A percentile compares a stretch with the other conserved stretches of the same genome.
Conservation (phyloP, 1,284 basidiomycete species). For the Leccinum insolens region DNA sequence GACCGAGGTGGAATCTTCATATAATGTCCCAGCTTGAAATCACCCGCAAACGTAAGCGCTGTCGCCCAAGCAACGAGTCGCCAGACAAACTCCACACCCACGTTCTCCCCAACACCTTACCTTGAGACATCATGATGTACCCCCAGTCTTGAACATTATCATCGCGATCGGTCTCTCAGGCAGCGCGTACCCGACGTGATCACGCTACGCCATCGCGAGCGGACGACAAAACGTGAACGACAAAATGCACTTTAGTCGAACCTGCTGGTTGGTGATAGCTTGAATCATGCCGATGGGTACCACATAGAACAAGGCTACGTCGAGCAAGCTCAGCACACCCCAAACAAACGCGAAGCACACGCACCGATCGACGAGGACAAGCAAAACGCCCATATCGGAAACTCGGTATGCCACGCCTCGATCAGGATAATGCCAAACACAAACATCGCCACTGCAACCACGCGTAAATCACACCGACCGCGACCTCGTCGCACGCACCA, state of each 20-base stretch:
- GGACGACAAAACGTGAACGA: not conserved
- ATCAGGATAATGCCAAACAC: conserved; percentile 62
- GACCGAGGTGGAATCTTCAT: conserved; percentile 56
- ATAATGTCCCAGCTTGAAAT: conserved; percentile 54
- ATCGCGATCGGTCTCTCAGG: conserved; percentile 50
- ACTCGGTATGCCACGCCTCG: conserved; percentile 56
- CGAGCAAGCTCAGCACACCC: not conserved
- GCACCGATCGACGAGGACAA: conserved; percentile 38
- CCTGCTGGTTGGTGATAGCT: conserved; percentile 46
- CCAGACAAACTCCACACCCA: conserved; percentile 3
- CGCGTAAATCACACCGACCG: not conserved
- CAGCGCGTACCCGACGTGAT: conserved; percentile 45
- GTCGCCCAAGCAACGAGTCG: not conserved
- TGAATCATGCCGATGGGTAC: conserved; percentile 52
- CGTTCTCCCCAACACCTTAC: not conserved
- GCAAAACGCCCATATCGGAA: conserved; percentile 58
- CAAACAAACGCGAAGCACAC: not conserved
- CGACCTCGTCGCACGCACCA: conserved; percentile 11
- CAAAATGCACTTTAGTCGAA: conserved; percentile 43
- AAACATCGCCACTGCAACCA: conserved; percentile 43
- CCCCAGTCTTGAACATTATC: conserved; percentile 51
- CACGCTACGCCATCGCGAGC: conserved; percentile 23
- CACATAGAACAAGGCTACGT: conserved; percentile 48
- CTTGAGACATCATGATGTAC: conserved; percentile 42
- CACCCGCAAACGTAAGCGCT: conserved; percentile 43